A percentile compares a stretch with the other conserved stretches of the same genome.
Evolutionary conservation across 2,329 filamentous ascomycete species (phyloP).

Genomic region (Sporothrix pseudoabietina): DNA sequence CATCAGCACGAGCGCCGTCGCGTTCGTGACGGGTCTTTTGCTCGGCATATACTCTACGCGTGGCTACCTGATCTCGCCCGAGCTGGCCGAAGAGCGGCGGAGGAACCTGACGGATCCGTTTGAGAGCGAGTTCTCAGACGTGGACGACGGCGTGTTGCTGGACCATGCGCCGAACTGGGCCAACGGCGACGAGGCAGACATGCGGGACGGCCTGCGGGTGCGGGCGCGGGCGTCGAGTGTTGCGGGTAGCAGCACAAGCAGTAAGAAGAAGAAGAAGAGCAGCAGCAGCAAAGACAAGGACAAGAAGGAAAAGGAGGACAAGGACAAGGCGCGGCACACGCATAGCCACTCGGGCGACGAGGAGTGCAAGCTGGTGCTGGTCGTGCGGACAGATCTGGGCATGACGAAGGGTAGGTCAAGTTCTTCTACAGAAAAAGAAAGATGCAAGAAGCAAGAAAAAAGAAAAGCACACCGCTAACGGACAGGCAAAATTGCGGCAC

Average conservation of each 20-base stretch:
- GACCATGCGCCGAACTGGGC: constrained; percentile 70
- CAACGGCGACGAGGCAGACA: constrained; percentile 62
- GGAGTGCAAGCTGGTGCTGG: constrained; percentile 91
- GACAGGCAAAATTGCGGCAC: constrained; percentile 92
- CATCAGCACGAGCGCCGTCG: constrained; percentile 72
- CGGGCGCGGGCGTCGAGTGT: constrained; percentile 43
- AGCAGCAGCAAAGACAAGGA: constrained; percentile 40
- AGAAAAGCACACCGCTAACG: not conserved
- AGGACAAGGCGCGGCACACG: constrained; percentile 47
- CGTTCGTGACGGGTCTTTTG: constrained; percentile 76
- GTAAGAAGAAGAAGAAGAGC: constrained; percentile 38
- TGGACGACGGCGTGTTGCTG: constrained; percentile 62
- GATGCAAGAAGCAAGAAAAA: too few relatives aligned
- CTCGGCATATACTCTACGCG: constrained; percentile 73
- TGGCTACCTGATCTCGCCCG: constrained; percentile 61
- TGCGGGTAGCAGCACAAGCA: constrained; percentile 38
- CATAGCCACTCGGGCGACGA: constrained; percentile 54
- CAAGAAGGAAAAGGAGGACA: constrained; percentile 41
- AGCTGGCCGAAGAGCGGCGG: constrained; percentile 59
- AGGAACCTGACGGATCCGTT: constrained; percentile 60
- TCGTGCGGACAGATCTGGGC: constrained; percentile 89
- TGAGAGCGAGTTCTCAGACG: constrained; percentile 69
- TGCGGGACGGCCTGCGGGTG: constrained; percentile 59
- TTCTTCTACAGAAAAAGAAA: not conserved
- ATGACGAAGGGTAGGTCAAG: constrained; percentile 85